A percentile compares a stretch with the other conserved stretches of the same genome.
Conservation (phyloP, 495 filamentous ascomycete species). For the Hypoxylon fragiforme region DNA sequence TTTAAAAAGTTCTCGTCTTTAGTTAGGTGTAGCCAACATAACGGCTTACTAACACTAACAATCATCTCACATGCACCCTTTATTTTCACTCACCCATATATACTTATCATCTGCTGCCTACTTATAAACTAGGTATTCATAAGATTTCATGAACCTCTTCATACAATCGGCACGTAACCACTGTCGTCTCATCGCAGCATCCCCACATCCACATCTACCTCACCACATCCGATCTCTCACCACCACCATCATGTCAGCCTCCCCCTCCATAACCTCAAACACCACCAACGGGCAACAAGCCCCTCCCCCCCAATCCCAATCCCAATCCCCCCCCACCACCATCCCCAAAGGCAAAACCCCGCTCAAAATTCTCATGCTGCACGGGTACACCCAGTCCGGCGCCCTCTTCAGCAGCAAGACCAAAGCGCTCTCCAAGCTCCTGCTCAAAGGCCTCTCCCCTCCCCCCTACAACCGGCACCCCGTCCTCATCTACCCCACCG, state of each 20-base stretch:
- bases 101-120: too few species aligned
- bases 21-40: not conserved
- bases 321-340: slow-evolving; percentile 7
- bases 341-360: slow-evolving; percentile 41
- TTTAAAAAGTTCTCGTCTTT: not conserved
- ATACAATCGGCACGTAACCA: not conserved
- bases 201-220: not conserved
- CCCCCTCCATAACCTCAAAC: too few species aligned
- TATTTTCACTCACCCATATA: too few species aligned
- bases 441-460: slow-evolving; percentile 67
- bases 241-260: slow-evolving; percentile 12
- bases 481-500: slow-evolving; percentile 66
- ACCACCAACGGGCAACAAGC: not conserved
- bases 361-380: slow-evolving; percentile 61
- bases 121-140: not conserved
- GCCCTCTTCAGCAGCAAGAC: slow-evolving; percentile 86
- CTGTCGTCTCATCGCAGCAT: not conserved
- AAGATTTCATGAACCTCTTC: slow-evolving; percentile 4
- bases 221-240: slow-evolving; percentile 5
- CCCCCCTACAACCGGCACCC: slow-evolving; percentile 57
- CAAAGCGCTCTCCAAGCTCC: slow-evolving; percentile 77
- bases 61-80: too few species aligned
- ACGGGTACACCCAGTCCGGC: slow-evolving; percentile 90
- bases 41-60: too few species aligned
- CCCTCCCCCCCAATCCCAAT: not conserved